Percentiles rank a stretch among this genome's conserved stretches.
These are phyloP conservation scores for Venustampulla echinocandica DNA, from an alignment of 495 filamentous ascomycete genomes.

Conservation along the genomic window DNA sequence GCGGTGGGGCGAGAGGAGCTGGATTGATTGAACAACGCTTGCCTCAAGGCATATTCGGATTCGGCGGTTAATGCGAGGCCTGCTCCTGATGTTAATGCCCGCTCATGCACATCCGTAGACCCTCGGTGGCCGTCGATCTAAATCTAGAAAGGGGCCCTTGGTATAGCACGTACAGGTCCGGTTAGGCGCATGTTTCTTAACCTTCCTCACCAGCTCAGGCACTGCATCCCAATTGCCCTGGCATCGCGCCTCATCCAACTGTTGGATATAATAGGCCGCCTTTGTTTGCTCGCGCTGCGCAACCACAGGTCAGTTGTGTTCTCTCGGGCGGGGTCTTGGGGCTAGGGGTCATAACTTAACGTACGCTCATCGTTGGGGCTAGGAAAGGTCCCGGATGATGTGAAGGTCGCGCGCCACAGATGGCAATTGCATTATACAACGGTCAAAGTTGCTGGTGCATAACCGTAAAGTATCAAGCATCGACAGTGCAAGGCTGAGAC, in stretches of 20 bases:
- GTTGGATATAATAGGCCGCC: conserved; percentile 66
- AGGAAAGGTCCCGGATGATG: neutral
- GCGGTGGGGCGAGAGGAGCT: conserved; percentile 33
- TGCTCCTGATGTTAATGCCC: conserved; percentile 26
- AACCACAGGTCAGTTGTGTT: neutral
- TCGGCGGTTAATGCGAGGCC: conserved; percentile 70
- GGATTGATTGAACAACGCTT: conserved; percentile 37
- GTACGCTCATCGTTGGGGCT: conserved; percentile 20
- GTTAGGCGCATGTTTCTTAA: conserved; percentile 86
- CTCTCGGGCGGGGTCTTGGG: neutral
- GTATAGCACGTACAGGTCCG: conserved; percentile 59
- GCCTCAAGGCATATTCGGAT: conserved; percentile 54
- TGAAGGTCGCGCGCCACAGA: neutral
- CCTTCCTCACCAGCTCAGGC: conserved; percentile 82
- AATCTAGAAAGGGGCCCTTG: neutral
- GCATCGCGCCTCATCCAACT: conserved; percentile 78
- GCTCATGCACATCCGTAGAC: neutral
- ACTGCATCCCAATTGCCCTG: conserved; percentile 82
- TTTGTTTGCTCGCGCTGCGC: conserved; percentile 46
- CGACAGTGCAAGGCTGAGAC: no score
- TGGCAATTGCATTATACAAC: neutral
- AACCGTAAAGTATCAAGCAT: no score
- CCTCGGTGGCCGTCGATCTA: neutral
- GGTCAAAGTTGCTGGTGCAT: neutral
- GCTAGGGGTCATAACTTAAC: neutral